Conservation (phyloP, 2,329 filamentous ascomycete genomes). For the Xylariaceae sp. region DNA sequence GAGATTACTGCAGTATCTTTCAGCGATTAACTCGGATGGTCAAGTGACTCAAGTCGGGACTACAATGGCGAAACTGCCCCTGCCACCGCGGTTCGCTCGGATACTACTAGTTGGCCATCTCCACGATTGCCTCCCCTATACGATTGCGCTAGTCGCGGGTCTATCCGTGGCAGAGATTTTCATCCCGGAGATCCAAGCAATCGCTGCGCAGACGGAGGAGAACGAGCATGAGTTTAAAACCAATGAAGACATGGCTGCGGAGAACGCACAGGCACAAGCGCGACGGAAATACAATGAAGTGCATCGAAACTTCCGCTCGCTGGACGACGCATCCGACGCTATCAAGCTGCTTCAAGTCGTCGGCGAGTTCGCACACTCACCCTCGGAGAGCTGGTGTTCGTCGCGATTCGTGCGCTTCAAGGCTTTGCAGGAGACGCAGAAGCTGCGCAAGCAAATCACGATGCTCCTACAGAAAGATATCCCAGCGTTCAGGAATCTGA, state of each 20-base stretch:
- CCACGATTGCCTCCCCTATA: conserved; percentile 82
- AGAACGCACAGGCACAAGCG: conserved; percentile 70
- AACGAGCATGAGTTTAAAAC: conserved; percentile 53
- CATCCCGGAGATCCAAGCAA: conserved; percentile 78
- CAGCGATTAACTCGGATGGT: conserved; percentile 74
- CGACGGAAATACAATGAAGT: conserved; percentile 69
- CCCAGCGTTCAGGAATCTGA: conserved; percentile 64
- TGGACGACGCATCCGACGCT: conserved; percentile 84
- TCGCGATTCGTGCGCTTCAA: conserved; percentile 87
- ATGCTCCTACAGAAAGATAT: conserved; percentile 80
- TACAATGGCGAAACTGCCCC: conserved; percentile 85
- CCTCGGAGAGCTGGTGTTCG: conserved; percentile 73
- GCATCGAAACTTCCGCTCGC: conserved; percentile 77
- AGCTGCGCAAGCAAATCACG: conserved; percentile 82
- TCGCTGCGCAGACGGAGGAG: conserved; percentile 58
- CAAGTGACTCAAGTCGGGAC: conserved; percentile 80
- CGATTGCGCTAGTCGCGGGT: conserved; percentile 85
- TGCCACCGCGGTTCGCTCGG: conserved; percentile 88
- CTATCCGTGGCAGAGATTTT: conserved; percentile 90
- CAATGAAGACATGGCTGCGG: conserved; percentile 72
- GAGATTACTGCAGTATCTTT: conserved; percentile 82
- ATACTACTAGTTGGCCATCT: conserved; percentile 89
- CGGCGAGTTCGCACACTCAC: conserved; percentile 79
- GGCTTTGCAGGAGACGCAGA: conserved; percentile 82
- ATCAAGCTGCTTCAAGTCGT: conserved; percentile 90